A percentile compares a stretch with the other conserved stretches of the same genome.
Conservation (phyloP, 257 asterid genomes). For the Solanum chmielewskii region DNA sequence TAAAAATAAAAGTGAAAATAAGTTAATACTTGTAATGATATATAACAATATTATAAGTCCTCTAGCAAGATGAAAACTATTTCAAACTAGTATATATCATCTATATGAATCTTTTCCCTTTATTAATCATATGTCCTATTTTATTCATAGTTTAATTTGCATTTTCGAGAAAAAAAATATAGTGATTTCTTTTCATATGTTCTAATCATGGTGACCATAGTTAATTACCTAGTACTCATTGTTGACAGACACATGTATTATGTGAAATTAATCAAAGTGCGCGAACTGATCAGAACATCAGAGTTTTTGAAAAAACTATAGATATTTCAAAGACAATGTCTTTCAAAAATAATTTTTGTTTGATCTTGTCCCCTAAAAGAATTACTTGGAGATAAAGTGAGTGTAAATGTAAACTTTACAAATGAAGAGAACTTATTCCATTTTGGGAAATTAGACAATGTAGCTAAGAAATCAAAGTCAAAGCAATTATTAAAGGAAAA, state of each 20-base stretch:
- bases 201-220: too few relatives aligned
- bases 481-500: not conserved
- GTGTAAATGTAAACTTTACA: not conserved
- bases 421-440: not conserved
- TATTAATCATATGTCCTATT: not conserved
- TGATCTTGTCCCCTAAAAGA: not conserved
- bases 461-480: not conserved
- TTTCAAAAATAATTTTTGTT: not conserved
- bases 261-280: too few relatives aligned
- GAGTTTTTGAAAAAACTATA: too few relatives aligned
- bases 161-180: not conserved
- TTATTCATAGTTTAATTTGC: not conserved
- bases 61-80: not conserved
- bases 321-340: not conserved
- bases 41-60: not conserved
- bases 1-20: not conserved
- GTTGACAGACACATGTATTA: accelerated
- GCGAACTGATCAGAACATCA: accelerated
- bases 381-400: not conserved
- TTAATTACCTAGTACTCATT: too few relatives aligned
- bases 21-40: not conserved
- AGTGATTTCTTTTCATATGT: too few relatives aligned
- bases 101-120: not conserved
- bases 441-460: not conserved
- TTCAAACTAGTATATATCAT: not conserved